Evolutionary conservation across 2,329 filamentous ascomycete species (phyloP), one percentile per base, ranked within the genome.

Genomic region (Cladosporium sp.): DNA sequence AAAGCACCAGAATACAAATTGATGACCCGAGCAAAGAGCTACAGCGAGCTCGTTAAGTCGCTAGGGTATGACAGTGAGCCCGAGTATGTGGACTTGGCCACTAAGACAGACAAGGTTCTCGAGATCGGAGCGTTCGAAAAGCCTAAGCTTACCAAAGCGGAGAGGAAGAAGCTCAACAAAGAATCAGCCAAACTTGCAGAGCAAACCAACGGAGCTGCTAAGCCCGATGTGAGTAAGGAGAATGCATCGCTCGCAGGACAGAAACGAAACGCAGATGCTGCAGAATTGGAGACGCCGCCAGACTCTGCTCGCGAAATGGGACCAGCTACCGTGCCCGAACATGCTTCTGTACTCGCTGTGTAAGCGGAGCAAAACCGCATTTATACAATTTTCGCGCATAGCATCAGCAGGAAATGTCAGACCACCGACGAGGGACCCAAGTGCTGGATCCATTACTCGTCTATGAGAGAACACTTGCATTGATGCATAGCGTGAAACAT

Each of bases 1-100:
- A 96, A 93, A 77, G 83, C 87, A 58, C 82, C 85, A 47, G 82
- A 82, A 0, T 91, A 90, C 75, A 83, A 84, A 66, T 78, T 82
- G 3, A 83, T 95, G 71, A 87, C 86, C 68, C 78, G 81, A 57
- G 85, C 86, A 67, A 93, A 90, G 79, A 90, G 86, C 71, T 97
- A 97, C 74, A 80, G 80, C 10, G 88, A 91, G 62, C 78, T 89
- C 1, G 90, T 92, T 74, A 82, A 87, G 65, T 80, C 84, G 1
- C 78, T 98, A 34, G 87, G 84, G 0, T 83, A 92, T 41, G 83
- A 88, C 1, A 68, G 68, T 36, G 55, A 65, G 52, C 57, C 68
- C 5, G 84, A 89, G 66, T 78, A 96, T 54, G 73, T 87, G 24
- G 85, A 87, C 36, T 79, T 82, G 67, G 93, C 93, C 0, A 82